Evolutionary conservation across 805 yeast genomes (phyloP).

Genomic region (Cyberlindnera xishuangbannaensis): DNA sequence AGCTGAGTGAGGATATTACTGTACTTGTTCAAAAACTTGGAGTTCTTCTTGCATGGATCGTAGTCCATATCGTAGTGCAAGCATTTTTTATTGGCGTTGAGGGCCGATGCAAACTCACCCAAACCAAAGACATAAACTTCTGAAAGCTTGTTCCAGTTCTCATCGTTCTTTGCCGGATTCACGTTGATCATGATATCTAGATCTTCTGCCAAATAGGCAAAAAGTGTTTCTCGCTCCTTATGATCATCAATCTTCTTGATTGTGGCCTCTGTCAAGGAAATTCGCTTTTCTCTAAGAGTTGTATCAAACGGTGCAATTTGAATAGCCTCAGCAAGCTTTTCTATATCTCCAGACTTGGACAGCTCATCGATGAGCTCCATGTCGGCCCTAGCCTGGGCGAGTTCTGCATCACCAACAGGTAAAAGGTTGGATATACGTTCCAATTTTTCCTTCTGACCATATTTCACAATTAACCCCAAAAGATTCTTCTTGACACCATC

Average conservation of each 20-base stretch:
- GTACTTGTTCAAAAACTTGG: conserved; percentile 48
- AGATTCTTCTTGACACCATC: conserved; percentile 45
- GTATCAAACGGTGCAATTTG: conserved; percentile 40
- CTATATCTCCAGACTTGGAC: conserved; percentile 26
- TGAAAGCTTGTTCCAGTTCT: conserved; percentile 27
- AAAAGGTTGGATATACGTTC: conserved; percentile 4
- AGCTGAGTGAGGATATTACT: conserved; percentile 27
- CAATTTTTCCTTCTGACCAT: conserved; percentile 43
- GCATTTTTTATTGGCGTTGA: conserved; percentile 56
- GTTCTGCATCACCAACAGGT: conserved; percentile 10
- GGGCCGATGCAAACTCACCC: conserved; percentile 45
- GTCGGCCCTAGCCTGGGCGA: conserved; percentile 12
- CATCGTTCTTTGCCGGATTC: conserved; percentile 24
- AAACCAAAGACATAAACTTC: conserved; percentile 45
- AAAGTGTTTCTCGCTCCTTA: conserved; percentile 17
- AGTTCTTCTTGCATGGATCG: conserved; percentile 47
- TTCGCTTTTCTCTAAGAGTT: conserved; percentile 28
- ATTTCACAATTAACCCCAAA: conserved; percentile 42
- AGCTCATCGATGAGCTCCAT: conserved; percentile 16
- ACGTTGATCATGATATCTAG: conserved; percentile 24
- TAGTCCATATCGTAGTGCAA: conserved; percentile 74
- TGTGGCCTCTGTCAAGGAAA: conserved; percentile 25
- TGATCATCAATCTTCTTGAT: conserved; percentile 13
- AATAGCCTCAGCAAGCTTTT: conserved; percentile 30
- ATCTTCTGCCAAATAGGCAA: conserved; percentile 22